Evolutionary conservation across 805 yeast species (phyloP).

Genomic region (Saitoella complicata): DNA sequence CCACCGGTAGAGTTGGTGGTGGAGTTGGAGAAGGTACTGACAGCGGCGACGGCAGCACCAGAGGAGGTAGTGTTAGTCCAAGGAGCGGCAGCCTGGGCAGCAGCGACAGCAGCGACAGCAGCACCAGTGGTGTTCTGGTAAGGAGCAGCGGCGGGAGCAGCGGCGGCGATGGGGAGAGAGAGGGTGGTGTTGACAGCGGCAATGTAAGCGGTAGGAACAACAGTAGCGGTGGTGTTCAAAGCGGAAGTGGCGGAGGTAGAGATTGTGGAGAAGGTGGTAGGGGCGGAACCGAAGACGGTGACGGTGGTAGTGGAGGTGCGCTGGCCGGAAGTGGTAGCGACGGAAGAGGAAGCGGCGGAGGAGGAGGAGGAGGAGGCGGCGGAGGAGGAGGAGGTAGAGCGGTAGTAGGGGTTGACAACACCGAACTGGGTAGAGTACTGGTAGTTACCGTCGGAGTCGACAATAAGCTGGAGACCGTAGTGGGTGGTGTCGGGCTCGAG

Average conservation of each 20-base stretch:
- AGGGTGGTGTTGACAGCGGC: no score
- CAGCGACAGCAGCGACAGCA: conserved; percentile 4
- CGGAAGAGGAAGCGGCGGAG: no score
- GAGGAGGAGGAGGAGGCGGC: no score
- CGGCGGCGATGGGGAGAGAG: no score
- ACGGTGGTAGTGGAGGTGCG: not conserved
- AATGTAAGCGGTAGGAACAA: no score
- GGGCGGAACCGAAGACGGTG: no score
- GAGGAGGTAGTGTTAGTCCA: conserved; percentile 6
- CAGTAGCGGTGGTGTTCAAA: no score
- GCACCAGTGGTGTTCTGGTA: not conserved
- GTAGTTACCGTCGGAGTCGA: conserved; percentile 11
- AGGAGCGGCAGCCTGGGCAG: conserved; percentile 4
- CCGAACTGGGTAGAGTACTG: conserved; percentile 6
- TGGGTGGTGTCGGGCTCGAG: conserved; percentile 14
- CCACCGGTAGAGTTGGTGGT: conserved; percentile 5
- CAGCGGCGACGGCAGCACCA: conserved; percentile 1
- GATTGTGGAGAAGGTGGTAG: no score
- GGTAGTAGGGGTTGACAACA: conserved; percentile 1
- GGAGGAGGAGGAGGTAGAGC: conserved; percentile 5
- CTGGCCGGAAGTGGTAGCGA: conserved; percentile 4
- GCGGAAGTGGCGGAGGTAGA: no score
- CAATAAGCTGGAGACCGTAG: conserved; percentile 14
- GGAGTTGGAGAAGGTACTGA: conserved; percentile 2
- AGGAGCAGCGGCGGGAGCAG: no score